phyloP scores from a whole-genome alignment of 192 early-diverging fungal genomes.

The Gonapodya prolifera region DNA sequence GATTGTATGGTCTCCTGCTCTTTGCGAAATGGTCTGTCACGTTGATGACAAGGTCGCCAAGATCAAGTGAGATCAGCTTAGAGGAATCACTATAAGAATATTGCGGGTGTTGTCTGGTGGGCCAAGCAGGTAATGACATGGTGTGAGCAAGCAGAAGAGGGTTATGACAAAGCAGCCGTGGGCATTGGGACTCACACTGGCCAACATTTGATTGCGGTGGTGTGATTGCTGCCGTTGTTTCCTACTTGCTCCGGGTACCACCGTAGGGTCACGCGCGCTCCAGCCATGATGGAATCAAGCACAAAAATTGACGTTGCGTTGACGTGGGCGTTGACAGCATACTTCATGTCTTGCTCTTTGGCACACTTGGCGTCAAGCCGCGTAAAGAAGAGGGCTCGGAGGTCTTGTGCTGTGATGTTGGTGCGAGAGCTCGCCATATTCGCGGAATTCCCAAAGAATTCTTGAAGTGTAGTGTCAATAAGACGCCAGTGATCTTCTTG shows the following conservation, averaged over 20 bases:
- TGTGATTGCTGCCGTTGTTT: not conserved
- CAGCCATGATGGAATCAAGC: not conserved
- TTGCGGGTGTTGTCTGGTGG: not conserved
- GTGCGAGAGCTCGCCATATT: not conserved
- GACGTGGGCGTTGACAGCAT: not conserved
- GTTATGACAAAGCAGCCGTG: not conserved
- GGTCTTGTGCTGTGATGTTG: not conserved
- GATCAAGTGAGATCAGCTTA: not conserved
- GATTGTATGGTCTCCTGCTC: not conserved
- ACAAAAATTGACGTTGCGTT: not conserved
- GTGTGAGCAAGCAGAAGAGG: not conserved
- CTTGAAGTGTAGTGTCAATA: not conserved
- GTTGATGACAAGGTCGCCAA: not conserved
- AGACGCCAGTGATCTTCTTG: not conserved
- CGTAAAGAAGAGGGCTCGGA: not conserved
- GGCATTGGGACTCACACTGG: not conserved
- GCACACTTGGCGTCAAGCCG: not conserved
- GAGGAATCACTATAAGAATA: not conserved
- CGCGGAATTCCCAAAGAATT: not conserved
- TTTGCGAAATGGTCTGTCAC: not conserved
- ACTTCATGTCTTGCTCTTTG: slow-evolving; percentile 1
- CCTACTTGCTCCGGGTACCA: not conserved
- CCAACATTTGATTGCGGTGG: not conserved
- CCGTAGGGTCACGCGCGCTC: not conserved
- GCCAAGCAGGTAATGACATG: not conserved